Conservation (phyloP, 1,284 basidiomycete genomes). For the Mrakiaceae sp. region DNA sequence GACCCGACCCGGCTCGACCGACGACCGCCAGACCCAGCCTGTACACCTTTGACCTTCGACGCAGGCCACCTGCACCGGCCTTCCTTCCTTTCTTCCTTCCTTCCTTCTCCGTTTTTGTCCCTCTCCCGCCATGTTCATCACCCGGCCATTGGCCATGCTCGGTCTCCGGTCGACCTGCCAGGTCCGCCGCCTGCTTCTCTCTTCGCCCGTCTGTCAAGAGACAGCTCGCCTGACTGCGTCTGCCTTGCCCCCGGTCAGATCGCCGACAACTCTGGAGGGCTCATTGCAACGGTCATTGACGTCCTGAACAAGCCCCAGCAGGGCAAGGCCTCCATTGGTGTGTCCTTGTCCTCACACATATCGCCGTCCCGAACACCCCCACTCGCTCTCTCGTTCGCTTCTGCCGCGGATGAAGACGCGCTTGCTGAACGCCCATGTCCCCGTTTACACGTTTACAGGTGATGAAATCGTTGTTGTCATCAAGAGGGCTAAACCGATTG, state of each 20-base stretch:
- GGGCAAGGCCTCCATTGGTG: conserved; percentile 55
- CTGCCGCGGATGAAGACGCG: too few relatives aligned
- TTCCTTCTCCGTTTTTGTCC: too few relatives aligned
- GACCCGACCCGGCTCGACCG: too few relatives aligned
- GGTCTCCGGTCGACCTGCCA: conserved; percentile 8
- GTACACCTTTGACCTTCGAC: too few relatives aligned
- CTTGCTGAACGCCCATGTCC: too few relatives aligned
- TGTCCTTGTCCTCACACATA: conserved; percentile 18
- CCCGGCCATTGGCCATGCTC: conserved; percentile 1
- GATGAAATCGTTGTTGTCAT: conserved; percentile 98
- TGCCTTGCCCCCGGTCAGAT: conserved; percentile 43
- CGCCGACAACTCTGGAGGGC: conserved; percentile 97
- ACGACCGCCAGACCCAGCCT: too few relatives aligned
- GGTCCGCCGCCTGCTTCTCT: background rate
- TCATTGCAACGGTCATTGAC: conserved; percentile 93
- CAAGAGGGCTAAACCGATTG: conserved; percentile 76
- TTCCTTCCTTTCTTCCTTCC: too few relatives aligned
- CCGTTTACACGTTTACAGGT: conserved; percentile 42
- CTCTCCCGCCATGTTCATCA: too few relatives aligned
- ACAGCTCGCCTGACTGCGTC: background rate
- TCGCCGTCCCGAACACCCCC: background rate
- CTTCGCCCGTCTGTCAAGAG: background rate
- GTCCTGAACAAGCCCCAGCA: conserved; percentile 50
- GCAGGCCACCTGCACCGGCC: too few relatives aligned
- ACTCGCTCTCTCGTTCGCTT: too few relatives aligned